These are phyloP conservation scores for Eucommia ulmoides DNA, from an alignment of 257 asterid species.

Conservation along the genomic window DNA sequence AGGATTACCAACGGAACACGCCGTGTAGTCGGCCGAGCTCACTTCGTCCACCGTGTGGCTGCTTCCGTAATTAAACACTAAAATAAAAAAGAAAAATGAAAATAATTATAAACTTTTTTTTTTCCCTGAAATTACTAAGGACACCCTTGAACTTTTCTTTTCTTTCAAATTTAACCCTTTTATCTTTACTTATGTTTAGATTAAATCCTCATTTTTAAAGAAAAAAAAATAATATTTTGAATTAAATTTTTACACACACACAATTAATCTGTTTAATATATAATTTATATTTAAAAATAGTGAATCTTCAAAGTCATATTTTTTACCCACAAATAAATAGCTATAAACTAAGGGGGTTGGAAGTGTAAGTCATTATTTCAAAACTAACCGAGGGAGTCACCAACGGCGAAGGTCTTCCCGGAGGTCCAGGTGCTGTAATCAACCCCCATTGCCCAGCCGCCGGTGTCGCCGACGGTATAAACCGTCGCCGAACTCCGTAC, in stretches of 20 bases:
- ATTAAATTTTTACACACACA: neutral
- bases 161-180: too few species aligned
- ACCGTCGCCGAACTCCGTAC: constrained; percentile 19
- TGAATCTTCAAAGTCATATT: too few species aligned
- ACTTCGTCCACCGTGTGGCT: constrained; percentile 84
- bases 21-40: constrained; percentile 31
- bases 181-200: too few species aligned
- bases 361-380: neutral
- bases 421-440: constrained; percentile 55
- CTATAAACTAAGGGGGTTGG: neutral
- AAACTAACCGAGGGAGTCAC: constrained; percentile 61
- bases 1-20: constrained; percentile 55
- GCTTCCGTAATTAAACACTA: constrained; percentile 63
- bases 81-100: neutral
- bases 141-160: too few species aligned
- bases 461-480: constrained; percentile 59
- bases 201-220: too few species aligned
- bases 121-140: too few species aligned
- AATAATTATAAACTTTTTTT: too few species aligned
- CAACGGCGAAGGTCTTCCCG: constrained; percentile 44
- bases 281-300: too few species aligned
- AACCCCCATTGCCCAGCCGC: constrained; percentile 59
- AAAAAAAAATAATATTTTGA: too few species aligned
- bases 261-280: neutral
- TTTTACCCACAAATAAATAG: neutral